Percentiles rank a stretch among this genome's conserved stretches.
phyloP scores from a whole-genome alignment of 2,329 filamentous ascomycete species.

The Epichloe sp. region DNA sequence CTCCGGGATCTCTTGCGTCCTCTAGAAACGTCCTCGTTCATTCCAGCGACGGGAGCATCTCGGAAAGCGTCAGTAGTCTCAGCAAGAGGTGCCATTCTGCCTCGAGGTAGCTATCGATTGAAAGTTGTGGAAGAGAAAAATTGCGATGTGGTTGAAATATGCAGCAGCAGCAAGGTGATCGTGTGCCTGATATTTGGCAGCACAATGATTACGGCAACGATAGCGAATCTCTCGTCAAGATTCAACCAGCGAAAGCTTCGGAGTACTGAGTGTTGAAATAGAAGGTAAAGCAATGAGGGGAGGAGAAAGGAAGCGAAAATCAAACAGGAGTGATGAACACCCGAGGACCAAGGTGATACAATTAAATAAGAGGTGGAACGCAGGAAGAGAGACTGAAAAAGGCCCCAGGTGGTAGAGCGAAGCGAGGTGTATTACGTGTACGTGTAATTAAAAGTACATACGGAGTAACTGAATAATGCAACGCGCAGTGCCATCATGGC shows the following conservation, averaged over 20 bases:
- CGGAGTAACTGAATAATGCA: too few relatives aligned
- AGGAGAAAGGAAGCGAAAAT: background rate
- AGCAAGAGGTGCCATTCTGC: slow-evolving; percentile 13
- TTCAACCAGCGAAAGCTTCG: background rate
- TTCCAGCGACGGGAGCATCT: slow-evolving; percentile 11
- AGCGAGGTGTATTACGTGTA: background rate
- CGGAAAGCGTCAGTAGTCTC: slow-evolving; percentile 11
- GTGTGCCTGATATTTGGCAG: background rate
- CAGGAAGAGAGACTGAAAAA: background rate
- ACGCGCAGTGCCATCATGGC: too few relatives aligned
- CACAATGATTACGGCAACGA: background rate
- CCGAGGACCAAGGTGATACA: background rate
- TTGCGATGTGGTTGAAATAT: background rate
- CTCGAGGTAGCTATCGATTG: background rate
- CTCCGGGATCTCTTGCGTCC: slow-evolving; percentile 29
- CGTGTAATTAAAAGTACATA: too few relatives aligned
- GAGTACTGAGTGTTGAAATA: background rate
- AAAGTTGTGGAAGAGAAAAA: too few relatives aligned
- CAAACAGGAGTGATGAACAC: background rate
- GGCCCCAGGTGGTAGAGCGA: background rate
- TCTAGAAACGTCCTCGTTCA: slow-evolving; percentile 16
- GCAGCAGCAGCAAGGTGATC: background rate
- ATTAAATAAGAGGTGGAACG: background rate
- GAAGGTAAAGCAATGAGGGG: background rate
- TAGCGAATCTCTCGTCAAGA: too few relatives aligned